phyloP scores from a whole-genome alignment of 108 stramenopile genomes.

The Cyclotella distinguenda region DNA sequence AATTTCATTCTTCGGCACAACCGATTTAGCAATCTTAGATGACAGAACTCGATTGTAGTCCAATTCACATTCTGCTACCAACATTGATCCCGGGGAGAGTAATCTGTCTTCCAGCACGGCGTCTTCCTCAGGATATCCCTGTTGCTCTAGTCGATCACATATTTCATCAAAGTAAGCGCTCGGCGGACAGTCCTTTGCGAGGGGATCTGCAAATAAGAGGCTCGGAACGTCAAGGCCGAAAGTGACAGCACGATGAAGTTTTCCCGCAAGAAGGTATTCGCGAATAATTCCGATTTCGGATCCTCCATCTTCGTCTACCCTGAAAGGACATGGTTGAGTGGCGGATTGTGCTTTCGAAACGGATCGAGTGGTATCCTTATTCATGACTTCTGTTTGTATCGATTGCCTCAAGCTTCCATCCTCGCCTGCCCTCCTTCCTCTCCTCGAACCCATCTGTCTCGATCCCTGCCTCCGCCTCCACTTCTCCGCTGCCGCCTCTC shows the following conservation, averaged over 20 bases:
- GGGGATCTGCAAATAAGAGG: slow-evolving; percentile 78
- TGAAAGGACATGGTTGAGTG: slow-evolving; percentile 3
- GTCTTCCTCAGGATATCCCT: slow-evolving; percentile 47
- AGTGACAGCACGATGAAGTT: slow-evolving; percentile 76
- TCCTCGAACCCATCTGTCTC: slow-evolving; percentile 14
- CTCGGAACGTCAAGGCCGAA: slow-evolving; percentile 87
- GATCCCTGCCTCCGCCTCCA: slow-evolving; percentile 32
- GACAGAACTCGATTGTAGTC: slow-evolving; percentile 84
- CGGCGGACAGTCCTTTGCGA: slow-evolving; percentile 62
- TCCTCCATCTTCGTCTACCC: slow-evolving; percentile 9
- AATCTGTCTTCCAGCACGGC: slow-evolving; percentile 69
- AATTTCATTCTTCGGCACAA: slow-evolving; percentile 63
- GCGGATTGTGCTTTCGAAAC: neutral
- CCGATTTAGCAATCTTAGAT: slow-evolving; percentile 58
- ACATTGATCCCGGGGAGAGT: slow-evolving; percentile 43
- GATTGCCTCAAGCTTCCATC: neutral
- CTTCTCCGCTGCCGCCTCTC: slow-evolving; percentile 47
- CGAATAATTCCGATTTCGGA: slow-evolving; percentile 72
- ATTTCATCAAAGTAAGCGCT: slow-evolving; percentile 31
- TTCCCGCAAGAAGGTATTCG: slow-evolving; percentile 77
- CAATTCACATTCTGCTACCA: slow-evolving; percentile 74
- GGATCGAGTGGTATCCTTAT: neutral
- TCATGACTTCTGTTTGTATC: neutral
- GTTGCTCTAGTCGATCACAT: slow-evolving; percentile 20
- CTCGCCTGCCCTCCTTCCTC: slow-evolving; percentile 5